phyloP scores from a whole-genome alignment of 495 filamentous ascomycete genomes.

The Penicillium herquei region DNA sequence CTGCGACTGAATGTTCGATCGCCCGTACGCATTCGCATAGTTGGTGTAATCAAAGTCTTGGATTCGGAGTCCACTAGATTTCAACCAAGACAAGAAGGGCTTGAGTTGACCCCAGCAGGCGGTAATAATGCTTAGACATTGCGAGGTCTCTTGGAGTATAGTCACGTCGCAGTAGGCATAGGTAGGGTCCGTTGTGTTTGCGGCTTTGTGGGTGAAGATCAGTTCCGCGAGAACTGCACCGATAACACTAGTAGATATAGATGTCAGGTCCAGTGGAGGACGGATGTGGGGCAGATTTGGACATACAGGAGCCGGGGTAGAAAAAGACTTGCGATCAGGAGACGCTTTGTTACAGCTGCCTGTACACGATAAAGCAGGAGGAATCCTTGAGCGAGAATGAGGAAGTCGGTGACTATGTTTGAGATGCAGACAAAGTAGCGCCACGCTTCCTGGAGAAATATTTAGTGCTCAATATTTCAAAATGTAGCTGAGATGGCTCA shows the following conservation, averaged over 20 bases:
- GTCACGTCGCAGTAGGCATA: conserved; percentile 20
- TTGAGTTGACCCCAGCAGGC: conserved; percentile 32
- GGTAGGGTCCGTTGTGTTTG: conserved; percentile 18
- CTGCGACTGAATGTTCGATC: conserved; percentile 12
- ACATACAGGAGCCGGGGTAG: conserved; percentile 23
- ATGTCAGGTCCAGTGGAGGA: neutral
- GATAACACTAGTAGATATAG: conserved; percentile 16
- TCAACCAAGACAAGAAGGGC: conserved; percentile 27
- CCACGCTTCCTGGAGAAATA: conserved; percentile 19
- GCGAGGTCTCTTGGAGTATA: conserved; percentile 17
- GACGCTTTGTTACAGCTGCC: conserved; percentile 16
- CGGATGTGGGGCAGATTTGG: neutral
- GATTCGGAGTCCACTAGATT: conserved; percentile 23
- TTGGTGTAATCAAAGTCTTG: conserved; percentile 18
- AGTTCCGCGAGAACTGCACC: conserved; percentile 17
- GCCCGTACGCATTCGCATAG: conserved; percentile 12
- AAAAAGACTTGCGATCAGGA: conserved; percentile 26
- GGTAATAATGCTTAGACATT: conserved; percentile 24
- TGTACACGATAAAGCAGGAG: conserved; percentile 24
- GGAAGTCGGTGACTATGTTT: conserved; percentile 25
- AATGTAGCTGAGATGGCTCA: conserved; percentile 1
- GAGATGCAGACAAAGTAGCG: conserved; percentile 20
- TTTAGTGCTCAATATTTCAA: too few species aligned
- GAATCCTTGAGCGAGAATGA: conserved; percentile 24
- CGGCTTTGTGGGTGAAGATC: conserved; percentile 5